phyloP scores from a whole-genome alignment of 148 eudicot species.

The Vaccinium macrocarpon region DNA sequence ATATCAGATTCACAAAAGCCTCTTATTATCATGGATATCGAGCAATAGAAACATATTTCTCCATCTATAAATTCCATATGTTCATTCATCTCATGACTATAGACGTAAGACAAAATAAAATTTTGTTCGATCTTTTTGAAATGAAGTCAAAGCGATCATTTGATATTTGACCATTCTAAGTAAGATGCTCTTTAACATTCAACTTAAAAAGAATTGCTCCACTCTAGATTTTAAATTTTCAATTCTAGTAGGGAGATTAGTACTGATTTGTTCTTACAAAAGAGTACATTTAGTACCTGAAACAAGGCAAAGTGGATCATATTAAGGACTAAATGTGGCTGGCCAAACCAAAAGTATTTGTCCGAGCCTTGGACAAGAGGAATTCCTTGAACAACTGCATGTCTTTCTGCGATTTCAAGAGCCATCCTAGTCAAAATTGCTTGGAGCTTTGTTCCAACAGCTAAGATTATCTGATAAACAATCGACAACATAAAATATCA shows the following conservation, averaged over 20 bases:
- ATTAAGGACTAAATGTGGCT: conserved; percentile 72
- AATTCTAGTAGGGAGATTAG: too few species aligned
- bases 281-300: conserved; percentile 48
- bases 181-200: too few species aligned
- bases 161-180: too few species aligned
- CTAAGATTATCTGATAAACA: conserved; percentile 58
- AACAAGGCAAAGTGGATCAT: conserved; percentile 74
- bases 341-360: conserved; percentile 76
- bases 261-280: not conserved
- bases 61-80: not conserved
- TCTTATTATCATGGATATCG: not conserved
- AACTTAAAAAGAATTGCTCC: too few species aligned
- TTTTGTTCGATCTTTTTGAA: too few species aligned
- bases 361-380: conserved; percentile 92
- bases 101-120: too few species aligned
- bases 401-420: conserved; percentile 73
- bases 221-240: too few species aligned
- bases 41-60: not conserved
- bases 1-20: not conserved
- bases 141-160: too few species aligned
- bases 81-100: not conserved
- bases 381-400: conserved; percentile 84
- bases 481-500: not conserved
- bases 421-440: conserved; percentile 82
- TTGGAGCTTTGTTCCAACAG: conserved; percentile 93